Base-by-base conservation (phyloP, 225 moss, liverwort and hornwort species). In the Pseudoscleropodium purum region DNA sequence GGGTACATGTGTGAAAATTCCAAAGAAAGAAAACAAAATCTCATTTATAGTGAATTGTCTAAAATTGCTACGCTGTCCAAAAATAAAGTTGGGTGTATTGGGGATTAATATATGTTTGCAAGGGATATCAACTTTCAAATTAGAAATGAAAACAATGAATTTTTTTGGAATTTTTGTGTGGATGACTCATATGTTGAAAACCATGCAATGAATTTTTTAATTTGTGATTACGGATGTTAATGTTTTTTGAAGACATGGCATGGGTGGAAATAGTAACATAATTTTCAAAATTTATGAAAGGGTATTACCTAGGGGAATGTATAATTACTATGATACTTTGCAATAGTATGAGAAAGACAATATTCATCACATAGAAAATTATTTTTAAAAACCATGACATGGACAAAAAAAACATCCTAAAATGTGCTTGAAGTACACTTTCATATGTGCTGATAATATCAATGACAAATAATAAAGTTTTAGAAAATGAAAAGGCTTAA, bases 261-360 rank as follows among this genome's bases (percentile, higher is more conserved):
- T 51, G 9, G 15, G 4, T 33, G 24, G 14, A 0, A 8, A 52
- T 23, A 77, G 9, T 52, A 7, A 51, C 2, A 49, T 51, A 51
- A 20, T 34, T 34, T 77, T 14, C 8, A 77, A 34, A 51, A 51
- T 34, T 34, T 36, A 77, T 36, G 9, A 7, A 52, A 34, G 36
- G 9, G 0, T 52, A 9, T 52, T 51, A 34, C 8, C 0, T 23
- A 1, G 9, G 6, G 1, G 4, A 52, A 77, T 52, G 52, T 19
- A 14, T 24, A 6, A 23, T 13, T 21, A 51, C 36, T 77, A 15
- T 77, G 5, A 20, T 15, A 13, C 51, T 49, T 52, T 45, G 8
- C 7, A 52, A 9, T 14, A 77, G 9, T 23, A 52, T 15, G 14
- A 31, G 1, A 47, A 75, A 49, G 7, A 47, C 9, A 29, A 45